phyloP scores from a whole-genome alignment of 148 eudicot genomes.

The Linanthus parryae region DNA sequence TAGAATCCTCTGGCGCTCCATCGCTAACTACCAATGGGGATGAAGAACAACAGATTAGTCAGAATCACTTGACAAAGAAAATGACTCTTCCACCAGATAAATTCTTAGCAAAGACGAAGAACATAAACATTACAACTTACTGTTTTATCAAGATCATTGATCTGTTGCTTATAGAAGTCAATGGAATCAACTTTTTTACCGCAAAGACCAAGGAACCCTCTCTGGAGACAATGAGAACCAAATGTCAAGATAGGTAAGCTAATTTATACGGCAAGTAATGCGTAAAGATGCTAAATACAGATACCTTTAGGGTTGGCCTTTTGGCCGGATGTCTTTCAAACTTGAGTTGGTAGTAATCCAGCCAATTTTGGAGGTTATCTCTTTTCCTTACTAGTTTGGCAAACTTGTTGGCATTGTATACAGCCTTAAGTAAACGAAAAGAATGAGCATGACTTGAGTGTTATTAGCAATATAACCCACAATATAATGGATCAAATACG shows the following conservation, averaged over 20 bases:
- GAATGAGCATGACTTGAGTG: neutral
- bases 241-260: too few species aligned
- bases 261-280: too few species aligned
- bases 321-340: slow-evolving; percentile 80
- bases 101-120: too few species aligned
- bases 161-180: slow-evolving; percentile 52
- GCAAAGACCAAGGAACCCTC: slow-evolving; percentile 85
- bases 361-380: slow-evolving; percentile 71
- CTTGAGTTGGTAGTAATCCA: slow-evolving; percentile 82
- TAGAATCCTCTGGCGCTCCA: slow-evolving; percentile 73
- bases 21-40: slow-evolving; percentile 44
- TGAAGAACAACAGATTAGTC: neutral
- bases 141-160: slow-evolving; percentile 52
- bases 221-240: too few species aligned
- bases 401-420: slow-evolving; percentile 85
- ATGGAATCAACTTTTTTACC: slow-evolving; percentile 73
- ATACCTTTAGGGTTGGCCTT: slow-evolving; percentile 68
- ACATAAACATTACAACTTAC: slow-evolving; percentile 38
- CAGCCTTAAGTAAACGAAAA: slow-evolving; percentile 39
- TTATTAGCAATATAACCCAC: too few species aligned
- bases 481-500: too few species aligned
- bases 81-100: too few species aligned
- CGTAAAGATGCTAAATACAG: too few species aligned
- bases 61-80: neutral
- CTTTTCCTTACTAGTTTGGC: slow-evolving; percentile 67